Conservation (phyloP, 2,329 filamentous ascomycete genomes). For the Apiospora saccharicola region DNA sequence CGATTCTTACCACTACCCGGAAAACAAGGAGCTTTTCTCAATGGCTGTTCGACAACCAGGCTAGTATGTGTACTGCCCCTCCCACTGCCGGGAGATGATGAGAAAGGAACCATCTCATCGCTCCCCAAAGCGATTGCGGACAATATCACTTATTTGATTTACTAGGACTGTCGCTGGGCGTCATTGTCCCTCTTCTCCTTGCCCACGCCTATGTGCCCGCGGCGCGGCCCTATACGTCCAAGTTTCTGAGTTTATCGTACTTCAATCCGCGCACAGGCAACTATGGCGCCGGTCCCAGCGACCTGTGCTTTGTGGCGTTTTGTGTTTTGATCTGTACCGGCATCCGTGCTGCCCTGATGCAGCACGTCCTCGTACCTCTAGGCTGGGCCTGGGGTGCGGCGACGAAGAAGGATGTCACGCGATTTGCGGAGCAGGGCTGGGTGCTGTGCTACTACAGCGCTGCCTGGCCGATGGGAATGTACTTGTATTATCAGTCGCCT, state of each 20-base stretch:
- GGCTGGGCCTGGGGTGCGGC: constrained; percentile 74
- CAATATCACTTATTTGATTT: not conserved
- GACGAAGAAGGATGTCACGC: constrained; percentile 75
- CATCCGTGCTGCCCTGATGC: constrained; percentile 81
- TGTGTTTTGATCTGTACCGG: constrained; percentile 86
- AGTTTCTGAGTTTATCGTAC: constrained; percentile 87
- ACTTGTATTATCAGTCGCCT: constrained; percentile 77
- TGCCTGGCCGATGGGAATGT: constrained; percentile 87
- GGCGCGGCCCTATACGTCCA: constrained; percentile 75
- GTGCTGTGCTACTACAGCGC: constrained; percentile 80
- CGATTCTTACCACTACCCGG: not conserved
- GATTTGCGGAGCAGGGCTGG: constrained; percentile 95
- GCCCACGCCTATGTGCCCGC: constrained; percentile 81
- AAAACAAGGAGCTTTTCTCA: not conserved
- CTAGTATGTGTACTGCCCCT: constrained; percentile 3
- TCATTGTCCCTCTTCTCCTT: constrained; percentile 79
- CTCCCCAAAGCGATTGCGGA: not conserved
- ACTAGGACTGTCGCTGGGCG: constrained; percentile 80
- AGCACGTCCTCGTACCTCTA: constrained; percentile 83
- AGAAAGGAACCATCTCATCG: not conserved
- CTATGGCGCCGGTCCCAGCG: constrained; percentile 80
- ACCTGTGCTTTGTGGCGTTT: constrained; percentile 76
- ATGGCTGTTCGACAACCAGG: constrained; percentile 21
- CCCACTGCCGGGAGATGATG: not conserved
- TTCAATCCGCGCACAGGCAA: constrained; percentile 71